phyloP scores from a whole-genome alignment of 257 asterid genomes.

The Solanum bulbocastanum region DNA sequence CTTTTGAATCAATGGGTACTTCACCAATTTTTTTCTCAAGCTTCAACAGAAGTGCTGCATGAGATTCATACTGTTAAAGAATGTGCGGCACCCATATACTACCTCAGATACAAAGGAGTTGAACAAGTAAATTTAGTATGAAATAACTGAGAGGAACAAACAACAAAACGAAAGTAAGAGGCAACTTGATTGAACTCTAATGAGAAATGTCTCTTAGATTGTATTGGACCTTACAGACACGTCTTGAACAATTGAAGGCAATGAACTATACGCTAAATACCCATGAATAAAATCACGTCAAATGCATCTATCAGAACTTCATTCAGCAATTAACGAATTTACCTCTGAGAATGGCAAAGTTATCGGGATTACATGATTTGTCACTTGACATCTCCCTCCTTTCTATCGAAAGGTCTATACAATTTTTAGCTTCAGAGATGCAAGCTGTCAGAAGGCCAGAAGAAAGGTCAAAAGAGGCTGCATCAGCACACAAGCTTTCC shows the following conservation, averaged over 20 bases:
- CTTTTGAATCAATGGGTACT: slow-evolving; percentile 79
- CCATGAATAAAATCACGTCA: background rate
- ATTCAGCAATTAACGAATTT: background rate
- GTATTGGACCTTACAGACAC: background rate
- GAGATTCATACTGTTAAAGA: slow-evolving; percentile 18
- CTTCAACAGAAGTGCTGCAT: slow-evolving; percentile 89
- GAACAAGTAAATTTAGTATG: background rate
- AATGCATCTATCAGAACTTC: background rate
- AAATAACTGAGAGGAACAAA: background rate
- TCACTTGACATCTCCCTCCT: slow-evolving; percentile 77
- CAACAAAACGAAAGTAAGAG: background rate
- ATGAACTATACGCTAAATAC: background rate
- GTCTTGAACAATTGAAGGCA: background rate
- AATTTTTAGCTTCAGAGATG: slow-evolving; percentile 77
- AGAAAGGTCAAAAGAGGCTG: slow-evolving; percentile 95
- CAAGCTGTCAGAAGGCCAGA: slow-evolving; percentile 82
- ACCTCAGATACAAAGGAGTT: background rate
- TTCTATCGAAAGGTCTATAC: slow-evolving; percentile 58
- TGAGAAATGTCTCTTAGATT: background rate
- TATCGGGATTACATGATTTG: slow-evolving; percentile 82
- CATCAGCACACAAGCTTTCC: slow-evolving; percentile 97
- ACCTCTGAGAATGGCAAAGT: slow-evolving; percentile 94
- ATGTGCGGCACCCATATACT: background rate
- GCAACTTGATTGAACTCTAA: background rate
- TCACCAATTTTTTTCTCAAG: slow-evolving; percentile 84